phyloP scores from a whole-genome alignment of 306 rosid species.

The Prunus persica region DNA sequence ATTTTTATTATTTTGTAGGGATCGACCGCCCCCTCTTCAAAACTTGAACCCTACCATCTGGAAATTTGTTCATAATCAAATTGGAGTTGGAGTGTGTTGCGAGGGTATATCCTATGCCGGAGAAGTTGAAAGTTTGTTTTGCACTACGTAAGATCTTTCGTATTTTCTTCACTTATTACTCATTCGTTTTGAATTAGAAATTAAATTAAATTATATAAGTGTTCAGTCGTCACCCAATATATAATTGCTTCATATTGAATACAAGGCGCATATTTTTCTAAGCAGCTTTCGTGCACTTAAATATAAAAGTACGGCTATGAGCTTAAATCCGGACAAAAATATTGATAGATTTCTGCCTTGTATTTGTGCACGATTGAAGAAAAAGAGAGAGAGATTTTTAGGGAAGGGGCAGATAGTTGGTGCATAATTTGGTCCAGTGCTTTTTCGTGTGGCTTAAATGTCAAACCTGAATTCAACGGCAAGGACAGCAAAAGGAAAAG shows the following conservation, averaged over 20 bases:
- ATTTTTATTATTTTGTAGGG: too few species aligned
- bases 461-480: slow-evolving; percentile 37
- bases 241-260: too few species aligned
- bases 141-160: neutral
- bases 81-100: too few species aligned
- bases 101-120: neutral
- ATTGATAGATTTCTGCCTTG: neutral
- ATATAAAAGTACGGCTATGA: neutral
- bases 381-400: neutral
- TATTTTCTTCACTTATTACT: too few species aligned
- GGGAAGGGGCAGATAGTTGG: neutral
- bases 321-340: neutral
- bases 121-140: neutral
- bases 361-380: neutral
- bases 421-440: slow-evolving; percentile 1
- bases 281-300: neutral
- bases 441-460: slow-evolving; percentile 33
- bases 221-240: too few species aligned
- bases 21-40: neutral
- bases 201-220: too few species aligned
- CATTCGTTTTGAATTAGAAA: too few species aligned
- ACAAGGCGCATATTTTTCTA: neutral
- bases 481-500: slow-evolving; percentile 15
- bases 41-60: neutral
- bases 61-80: neutral